Percentiles rank a stretch among this genome's conserved stretches.
These are phyloP conservation scores for Fusarium mexicanum DNA, from an alignment of 2,329 filamentous ascomycete species.

Conservation along the genomic window DNA sequence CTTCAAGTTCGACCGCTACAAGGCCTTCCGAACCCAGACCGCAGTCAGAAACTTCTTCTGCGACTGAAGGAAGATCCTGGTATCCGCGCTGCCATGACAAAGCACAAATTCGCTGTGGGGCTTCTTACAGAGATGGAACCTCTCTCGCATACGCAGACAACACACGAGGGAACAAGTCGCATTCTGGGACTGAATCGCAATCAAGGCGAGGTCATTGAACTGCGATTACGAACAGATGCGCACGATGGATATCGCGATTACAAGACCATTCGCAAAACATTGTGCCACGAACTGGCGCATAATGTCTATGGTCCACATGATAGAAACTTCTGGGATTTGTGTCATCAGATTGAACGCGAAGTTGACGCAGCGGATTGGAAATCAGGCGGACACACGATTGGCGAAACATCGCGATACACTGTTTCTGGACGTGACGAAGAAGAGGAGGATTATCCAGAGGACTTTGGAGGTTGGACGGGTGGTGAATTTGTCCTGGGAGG, in stretches of 20 bases:
- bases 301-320: conserved; percentile 90
- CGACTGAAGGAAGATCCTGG: conserved; percentile 84
- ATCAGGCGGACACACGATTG: conserved; percentile 72
- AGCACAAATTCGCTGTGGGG: conserved; percentile 85
- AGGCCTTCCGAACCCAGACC: conserved; percentile 79
- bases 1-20: conserved; percentile 77
- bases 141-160: conserved; percentile 75
- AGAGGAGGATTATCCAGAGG: conserved; percentile 58
- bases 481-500: conserved; percentile 80
- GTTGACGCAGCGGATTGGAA: conserved; percentile 84
- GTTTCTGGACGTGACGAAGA: conserved; percentile 62
- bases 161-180: conserved; percentile 76
- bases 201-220: conserved; percentile 86
- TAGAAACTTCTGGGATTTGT: conserved; percentile 88
- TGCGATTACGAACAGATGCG: conserved; percentile 90
- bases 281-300: conserved; percentile 95
- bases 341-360: conserved; percentile 86
- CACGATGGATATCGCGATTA: conserved; percentile 96
- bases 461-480: conserved; percentile 80
- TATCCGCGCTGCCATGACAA: conserved; percentile 83
- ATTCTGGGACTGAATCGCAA: conserved; percentile 91
- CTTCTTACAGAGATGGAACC: conserved; percentile 97
- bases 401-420: conserved; percentile 70
- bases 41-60: conserved; percentile 76
- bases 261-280: conserved; percentile 85